phyloP scores from a whole-genome alignment of 2,329 filamentous ascomycete genomes.

The Emergomyces orientalis region DNA sequence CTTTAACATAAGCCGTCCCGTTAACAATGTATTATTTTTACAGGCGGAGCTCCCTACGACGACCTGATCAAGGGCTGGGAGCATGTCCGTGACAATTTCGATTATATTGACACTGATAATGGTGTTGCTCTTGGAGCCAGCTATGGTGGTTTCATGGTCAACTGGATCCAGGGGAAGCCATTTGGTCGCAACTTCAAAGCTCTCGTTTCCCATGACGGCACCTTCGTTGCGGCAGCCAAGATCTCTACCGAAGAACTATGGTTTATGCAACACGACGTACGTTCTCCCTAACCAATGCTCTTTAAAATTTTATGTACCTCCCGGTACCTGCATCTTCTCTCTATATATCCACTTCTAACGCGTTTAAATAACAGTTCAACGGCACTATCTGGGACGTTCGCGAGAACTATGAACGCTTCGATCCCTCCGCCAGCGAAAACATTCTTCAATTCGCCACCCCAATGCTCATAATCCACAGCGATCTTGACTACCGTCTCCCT shows the following conservation, averaged over 20 bases:
- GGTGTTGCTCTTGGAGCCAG: conserved; percentile 35
- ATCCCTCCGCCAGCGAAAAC: conserved; percentile 49
- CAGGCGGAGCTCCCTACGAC: conserved; percentile 60
- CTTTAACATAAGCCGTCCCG: no score
- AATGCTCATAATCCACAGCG: conserved; percentile 74
- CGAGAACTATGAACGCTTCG: conserved; percentile 58
- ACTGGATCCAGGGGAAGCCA: conserved; percentile 84
- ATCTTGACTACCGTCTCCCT: conserved; percentile 75
- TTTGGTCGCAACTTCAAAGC: conserved; percentile 80
- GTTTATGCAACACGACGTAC: conserved; percentile 42
- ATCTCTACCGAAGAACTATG: conserved; percentile 44
- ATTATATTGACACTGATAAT: conserved; percentile 31
- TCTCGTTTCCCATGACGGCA: conserved; percentile 78
- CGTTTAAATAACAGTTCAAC: conserved; percentile 31
- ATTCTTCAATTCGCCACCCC: conserved; percentile 68
- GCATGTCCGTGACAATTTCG: conserved; percentile 45
- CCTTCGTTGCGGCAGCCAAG: conserved; percentile 55
- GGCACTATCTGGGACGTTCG: conserved; percentile 46
- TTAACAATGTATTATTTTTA: neutral
- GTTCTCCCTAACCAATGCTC: conserved; percentile 8
- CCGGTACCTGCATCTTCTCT: neutral
- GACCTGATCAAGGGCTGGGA: conserved; percentile 74
- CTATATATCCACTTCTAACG: neutral
- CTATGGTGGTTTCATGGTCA: conserved; percentile 41
- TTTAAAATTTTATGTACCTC: neutral